Evolutionary conservation across 805 yeast species (phyloP), one percentile per base, ranked within the genome.

Genomic region (Candida namnaoensis): DNA sequence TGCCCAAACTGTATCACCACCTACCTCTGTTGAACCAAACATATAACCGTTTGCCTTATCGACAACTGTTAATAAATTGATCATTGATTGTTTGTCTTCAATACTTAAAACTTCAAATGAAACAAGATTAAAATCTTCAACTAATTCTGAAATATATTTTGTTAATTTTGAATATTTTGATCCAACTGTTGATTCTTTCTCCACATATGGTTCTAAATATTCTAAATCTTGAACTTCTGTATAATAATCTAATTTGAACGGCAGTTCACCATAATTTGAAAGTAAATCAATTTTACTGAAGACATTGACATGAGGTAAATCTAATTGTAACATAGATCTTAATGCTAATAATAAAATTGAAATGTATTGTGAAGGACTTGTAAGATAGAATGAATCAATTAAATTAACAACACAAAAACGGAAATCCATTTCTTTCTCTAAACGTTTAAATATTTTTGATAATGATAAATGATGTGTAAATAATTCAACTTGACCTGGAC

Each of bases 1-100:
- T n/a, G 88, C 85, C 99, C 99, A 93, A 2, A 93, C 79, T 0
- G 91, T 77, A 56, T 93, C 99, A n/a, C 98, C 99, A 2, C 97
- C 96, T 7, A 91, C 71, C 51, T 93, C 99, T 28, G 88, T 85
- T 1, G 90, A 69, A 0, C 99, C 99, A 66, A 87, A 88, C 50
- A 85, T 74, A 57, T 93, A 93, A 0, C 99, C 99, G 52, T 82
- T 86, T 3, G 97, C 91, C 57, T 85, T 90, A 56, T 93, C 99
- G 9, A 93, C 77, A 2, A 77, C 68, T 13, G 83, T 71, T 36
- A 93, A 70, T 33, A 93, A 61, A 39, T 82, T 73, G 28, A 93
- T 90, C 98, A 93, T 93, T 30, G 93, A 79, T 45, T 80, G 78
- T 55, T 93, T 93, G 59, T 93, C 95, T 53, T 93, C 98, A 4